Conservation (phyloP, 352 stramenopile genomes). For the Pythium monospermum region DNA sequence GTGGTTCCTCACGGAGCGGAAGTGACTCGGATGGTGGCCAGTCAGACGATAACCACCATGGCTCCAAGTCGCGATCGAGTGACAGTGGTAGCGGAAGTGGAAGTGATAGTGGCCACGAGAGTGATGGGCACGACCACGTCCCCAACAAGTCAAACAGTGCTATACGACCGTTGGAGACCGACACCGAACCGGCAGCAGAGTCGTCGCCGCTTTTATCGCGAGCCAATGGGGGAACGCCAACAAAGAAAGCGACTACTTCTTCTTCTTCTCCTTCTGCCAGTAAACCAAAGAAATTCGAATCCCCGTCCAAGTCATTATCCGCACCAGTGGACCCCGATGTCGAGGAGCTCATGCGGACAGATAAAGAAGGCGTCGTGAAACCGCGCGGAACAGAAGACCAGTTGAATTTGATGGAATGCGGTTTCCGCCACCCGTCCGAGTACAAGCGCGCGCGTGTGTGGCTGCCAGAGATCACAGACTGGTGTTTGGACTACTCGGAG, state of each 20-base stretch:
- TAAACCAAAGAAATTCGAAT: slow-evolving; percentile 4
- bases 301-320: slow-evolving; percentile 3
- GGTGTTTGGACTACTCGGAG: slow-evolving; percentile 84
- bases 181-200: neutral
- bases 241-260: slow-evolving; percentile 1
- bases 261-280: neutral
- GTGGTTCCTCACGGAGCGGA: slow-evolving; percentile 32
- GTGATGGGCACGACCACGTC: neutral
- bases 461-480: slow-evolving; percentile 83
- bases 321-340: slow-evolving; percentile 48
- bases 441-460: slow-evolving; percentile 67
- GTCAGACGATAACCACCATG: too few relatives aligned
- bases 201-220: neutral
- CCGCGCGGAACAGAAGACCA: slow-evolving; percentile 51
- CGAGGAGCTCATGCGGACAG: slow-evolving; percentile 74
- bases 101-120: slow-evolving; percentile 40
- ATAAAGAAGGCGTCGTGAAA: slow-evolving; percentile 40
- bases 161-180: neutral
- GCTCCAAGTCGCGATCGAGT: too few relatives aligned
- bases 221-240: neutral
- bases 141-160: too few relatives aligned
- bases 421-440: slow-evolving; percentile 60
- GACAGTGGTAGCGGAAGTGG: slow-evolving; percentile 49
- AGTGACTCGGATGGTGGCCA: slow-evolving; percentile 29
- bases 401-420: slow-evolving; percentile 75